Conservation (phyloP, 2,329 filamentous ascomycete genomes). For the Aureobasidium melanogenum region DNA sequence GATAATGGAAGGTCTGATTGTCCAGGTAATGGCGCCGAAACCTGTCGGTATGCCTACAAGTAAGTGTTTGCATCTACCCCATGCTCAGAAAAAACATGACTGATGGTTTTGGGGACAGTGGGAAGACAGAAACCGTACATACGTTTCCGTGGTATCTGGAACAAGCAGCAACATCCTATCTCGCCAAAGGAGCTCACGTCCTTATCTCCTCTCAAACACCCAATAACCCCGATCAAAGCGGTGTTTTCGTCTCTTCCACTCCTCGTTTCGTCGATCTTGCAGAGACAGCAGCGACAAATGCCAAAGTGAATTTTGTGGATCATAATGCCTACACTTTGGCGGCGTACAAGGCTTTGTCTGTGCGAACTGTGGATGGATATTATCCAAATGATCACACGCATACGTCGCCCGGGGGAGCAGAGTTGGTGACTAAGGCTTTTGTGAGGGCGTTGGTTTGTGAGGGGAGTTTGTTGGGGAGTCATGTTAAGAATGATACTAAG, state of each 20-base stretch:
- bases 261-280: conserved; percentile 51
- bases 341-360: conserved; percentile 44
- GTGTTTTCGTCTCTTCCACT: conserved; percentile 39
- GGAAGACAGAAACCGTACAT: conserved; percentile 46
- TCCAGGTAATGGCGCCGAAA: conserved; percentile 43
- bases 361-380: conserved; percentile 40
- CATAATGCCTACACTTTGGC: conserved; percentile 52
- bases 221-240: conserved; percentile 54
- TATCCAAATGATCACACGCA: conserved; percentile 57
- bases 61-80: not conserved
- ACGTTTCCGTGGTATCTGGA: conserved; percentile 54
- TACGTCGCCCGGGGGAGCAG: conserved; percentile 48
- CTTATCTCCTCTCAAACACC: conserved; percentile 52
- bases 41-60: conserved; percentile 45
- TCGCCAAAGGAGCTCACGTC: conserved; percentile 51
- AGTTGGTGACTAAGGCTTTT: conserved; percentile 49
- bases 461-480: conserved; percentile 1
- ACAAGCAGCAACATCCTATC: conserved; percentile 46
- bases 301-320: conserved; percentile 43
- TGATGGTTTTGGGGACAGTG: conserved; percentile 16
- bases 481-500: conserved; percentile 13
- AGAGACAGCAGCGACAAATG: conserved; percentile 41
- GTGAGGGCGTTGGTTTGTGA: conserved; percentile 37
- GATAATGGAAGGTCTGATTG: conserved; percentile 59
- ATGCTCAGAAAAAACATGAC: not conserved